These are phyloP conservation scores for Plenodomus lindquistii DNA, from an alignment of 2,329 filamentous ascomycete species.

Conservation along the genomic window DNA sequence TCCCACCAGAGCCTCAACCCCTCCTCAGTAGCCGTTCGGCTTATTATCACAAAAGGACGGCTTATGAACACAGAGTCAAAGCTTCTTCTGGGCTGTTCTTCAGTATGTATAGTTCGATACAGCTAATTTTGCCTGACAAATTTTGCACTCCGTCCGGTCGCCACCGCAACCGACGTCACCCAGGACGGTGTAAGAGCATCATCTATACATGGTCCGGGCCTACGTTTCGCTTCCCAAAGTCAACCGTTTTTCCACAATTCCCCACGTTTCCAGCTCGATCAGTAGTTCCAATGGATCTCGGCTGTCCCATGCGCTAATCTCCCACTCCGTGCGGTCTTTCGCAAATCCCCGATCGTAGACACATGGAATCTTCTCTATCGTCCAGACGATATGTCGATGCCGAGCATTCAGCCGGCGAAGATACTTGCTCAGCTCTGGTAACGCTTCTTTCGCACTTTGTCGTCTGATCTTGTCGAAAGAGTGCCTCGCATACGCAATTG, in stretches of 20 bases:
- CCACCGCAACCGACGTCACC: too few species aligned
- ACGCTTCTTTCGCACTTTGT: constrained; percentile 15
- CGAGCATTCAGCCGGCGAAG: constrained; percentile 23
- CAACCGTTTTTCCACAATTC: constrained; percentile 25
- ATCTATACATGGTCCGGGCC: background rate
- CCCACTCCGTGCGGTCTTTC: constrained; percentile 24
- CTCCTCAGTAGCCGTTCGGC: too few species aligned
- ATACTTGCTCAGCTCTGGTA: constrained; percentile 24
- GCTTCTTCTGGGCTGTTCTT: too few species aligned
- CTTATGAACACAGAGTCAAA: too few species aligned
- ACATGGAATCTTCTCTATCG: constrained; percentile 27
- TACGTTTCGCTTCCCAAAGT: constrained; percentile 25
- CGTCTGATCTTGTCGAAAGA: constrained; percentile 17
- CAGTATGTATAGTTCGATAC: too few species aligned
- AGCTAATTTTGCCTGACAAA: too few species aligned
- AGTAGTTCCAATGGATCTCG: constrained; percentile 28
- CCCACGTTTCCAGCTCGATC: constrained; percentile 28
- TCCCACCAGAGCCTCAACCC: too few species aligned
- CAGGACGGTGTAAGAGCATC: too few species aligned
- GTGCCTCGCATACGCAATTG: constrained; percentile 6
- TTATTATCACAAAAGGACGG: too few species aligned
- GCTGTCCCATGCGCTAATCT: constrained; percentile 29
- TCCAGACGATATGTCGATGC: constrained; percentile 26
- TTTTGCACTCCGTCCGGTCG: too few species aligned
- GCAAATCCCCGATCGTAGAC: constrained; percentile 22